phyloP scores from a whole-genome alignment of 139 green algal species.

The Zygnema circumcarinatum region DNA sequence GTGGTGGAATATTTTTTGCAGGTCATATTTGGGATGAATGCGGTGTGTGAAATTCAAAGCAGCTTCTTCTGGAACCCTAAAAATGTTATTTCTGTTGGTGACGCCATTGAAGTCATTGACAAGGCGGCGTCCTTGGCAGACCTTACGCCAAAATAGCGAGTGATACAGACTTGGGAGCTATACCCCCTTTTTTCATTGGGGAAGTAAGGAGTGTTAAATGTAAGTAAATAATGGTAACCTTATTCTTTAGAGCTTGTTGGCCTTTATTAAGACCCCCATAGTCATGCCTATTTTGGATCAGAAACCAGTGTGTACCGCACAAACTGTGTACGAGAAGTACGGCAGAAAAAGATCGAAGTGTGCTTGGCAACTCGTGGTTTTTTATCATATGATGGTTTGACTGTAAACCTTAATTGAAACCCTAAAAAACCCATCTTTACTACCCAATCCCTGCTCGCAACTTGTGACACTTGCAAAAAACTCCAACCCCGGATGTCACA shows the following conservation, averaged over 20 bases:
- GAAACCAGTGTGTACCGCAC: too few species aligned
- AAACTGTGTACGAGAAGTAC: too few species aligned
- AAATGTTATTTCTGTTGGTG: background rate
- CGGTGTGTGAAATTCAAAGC: background rate
- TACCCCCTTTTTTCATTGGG: background rate
- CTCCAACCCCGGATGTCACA: too few species aligned
- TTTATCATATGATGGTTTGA: too few species aligned
- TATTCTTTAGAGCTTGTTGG: background rate
- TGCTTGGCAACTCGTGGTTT: too few species aligned
- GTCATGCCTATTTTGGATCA: background rate
- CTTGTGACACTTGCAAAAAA: too few species aligned
- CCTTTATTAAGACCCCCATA: too few species aligned
- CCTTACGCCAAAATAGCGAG: too few species aligned
- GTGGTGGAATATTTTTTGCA: conserved; percentile 5
- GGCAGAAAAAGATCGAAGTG: too few species aligned
- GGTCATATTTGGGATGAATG: conserved; percentile 29
- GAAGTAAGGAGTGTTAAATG: background rate
- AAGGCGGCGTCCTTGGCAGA: background rate
- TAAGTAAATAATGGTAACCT: background rate
- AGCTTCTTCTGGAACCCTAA: background rate
- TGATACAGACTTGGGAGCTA: background rate
- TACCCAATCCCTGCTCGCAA: too few species aligned
- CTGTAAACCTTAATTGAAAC: too few species aligned
- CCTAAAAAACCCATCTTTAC: too few species aligned
- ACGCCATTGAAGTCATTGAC: background rate